Conservation (phyloP, 768 basidiomycete species). For the Podaxis sp. region DNA sequence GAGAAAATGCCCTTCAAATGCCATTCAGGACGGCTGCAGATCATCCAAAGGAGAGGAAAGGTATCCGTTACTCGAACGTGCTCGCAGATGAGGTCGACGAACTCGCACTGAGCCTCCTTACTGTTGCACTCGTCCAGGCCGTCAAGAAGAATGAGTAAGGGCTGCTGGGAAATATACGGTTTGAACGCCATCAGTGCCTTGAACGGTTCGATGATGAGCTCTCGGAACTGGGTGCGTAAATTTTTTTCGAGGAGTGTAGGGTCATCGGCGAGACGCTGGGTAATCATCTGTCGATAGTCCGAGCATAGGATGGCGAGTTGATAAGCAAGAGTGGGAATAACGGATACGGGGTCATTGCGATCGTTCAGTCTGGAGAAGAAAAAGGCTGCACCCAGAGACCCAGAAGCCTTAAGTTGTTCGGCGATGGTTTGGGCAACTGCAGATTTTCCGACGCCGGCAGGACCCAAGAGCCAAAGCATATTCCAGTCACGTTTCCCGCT, state of each 20-base stretch:
- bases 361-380: not conserved
- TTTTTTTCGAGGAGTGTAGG: not conserved
- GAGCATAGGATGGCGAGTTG: not conserved
- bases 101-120: not conserved
- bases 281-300: not conserved
- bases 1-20: not conserved
- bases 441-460: not conserved
- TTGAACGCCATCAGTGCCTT: not conserved
- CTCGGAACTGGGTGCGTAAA: not conserved
- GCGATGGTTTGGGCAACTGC: not conserved
- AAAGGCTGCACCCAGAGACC: not conserved
- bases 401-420: not conserved
- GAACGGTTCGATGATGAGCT: not conserved
- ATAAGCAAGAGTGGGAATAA: not conserved
- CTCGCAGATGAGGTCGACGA: no score
- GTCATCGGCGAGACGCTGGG: not conserved
- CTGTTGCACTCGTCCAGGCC: not conserved
- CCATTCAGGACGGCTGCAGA: not conserved
- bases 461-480: not conserved
- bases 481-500: not conserved
- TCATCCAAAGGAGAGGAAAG: not conserved
- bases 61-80: not conserved
- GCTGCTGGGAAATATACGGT: not conserved
- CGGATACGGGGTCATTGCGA: not conserved
- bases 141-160: not conserved